Conservation (phyloP, 2,329 filamentous ascomycete genomes). For the Dothistroma septosporum region DNA sequence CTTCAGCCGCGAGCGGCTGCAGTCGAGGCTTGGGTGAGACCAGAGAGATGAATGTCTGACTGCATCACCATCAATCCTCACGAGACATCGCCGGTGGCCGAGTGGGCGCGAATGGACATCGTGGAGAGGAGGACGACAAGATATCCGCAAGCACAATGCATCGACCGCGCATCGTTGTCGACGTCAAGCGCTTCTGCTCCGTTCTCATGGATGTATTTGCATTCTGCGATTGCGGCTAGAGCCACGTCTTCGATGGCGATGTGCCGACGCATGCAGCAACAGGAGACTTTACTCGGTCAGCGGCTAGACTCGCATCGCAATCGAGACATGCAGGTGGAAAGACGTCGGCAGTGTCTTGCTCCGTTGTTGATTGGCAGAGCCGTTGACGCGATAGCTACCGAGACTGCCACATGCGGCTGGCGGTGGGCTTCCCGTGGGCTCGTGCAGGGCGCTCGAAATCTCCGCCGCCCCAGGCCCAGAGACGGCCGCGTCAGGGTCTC, state of each 20-base stretch:
- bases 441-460: neutral
- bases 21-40: neutral
- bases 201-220: neutral
- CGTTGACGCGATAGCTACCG: neutral
- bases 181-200: neutral
- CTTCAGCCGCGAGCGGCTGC: neutral
- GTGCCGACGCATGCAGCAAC: neutral
- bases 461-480: neutral
- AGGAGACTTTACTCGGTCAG: neutral
- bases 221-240: neutral
- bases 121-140: too few relatives aligned
- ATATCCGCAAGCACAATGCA: too few relatives aligned
- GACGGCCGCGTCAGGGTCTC: constrained; percentile 5
- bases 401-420: neutral
- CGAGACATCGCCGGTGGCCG: too few relatives aligned
- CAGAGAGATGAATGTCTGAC: neutral
- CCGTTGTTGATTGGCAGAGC: neutral
- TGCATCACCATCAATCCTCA: neutral
- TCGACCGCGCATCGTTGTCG: neutral
- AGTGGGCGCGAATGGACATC: too few relatives aligned
- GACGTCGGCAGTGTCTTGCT: neutral
- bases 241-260: neutral
- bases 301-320: neutral
- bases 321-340: neutral
- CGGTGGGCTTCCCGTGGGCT: neutral